These are phyloP conservation scores for Globisporangium rhizosaccharum DNA, from an alignment of 352 stramenopile genomes.

Conservation along the genomic window DNA sequence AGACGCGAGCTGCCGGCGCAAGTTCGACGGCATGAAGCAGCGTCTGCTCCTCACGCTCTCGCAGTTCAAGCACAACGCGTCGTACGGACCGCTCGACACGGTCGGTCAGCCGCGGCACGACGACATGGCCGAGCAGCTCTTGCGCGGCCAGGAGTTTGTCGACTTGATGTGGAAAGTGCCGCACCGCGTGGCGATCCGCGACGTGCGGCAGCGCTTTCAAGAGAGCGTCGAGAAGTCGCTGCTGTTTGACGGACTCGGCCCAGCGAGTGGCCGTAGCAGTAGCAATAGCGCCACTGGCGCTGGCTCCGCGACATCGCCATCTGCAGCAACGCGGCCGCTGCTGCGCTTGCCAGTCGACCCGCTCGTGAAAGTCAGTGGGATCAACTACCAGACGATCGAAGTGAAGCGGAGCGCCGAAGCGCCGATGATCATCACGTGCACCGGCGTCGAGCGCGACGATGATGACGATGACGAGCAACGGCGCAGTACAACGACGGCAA, in stretches of 20 bases:
- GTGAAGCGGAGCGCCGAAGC: constrained; percentile 80
- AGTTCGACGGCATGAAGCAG: constrained; percentile 80
- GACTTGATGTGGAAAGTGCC: constrained; percentile 81
- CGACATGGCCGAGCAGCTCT: constrained; percentile 71
- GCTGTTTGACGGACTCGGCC: constrained; percentile 26
- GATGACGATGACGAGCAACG: constrained; percentile 36
- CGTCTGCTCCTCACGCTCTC: constrained; percentile 64
- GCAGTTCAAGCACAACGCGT: constrained; percentile 58
- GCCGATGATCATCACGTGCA: constrained; percentile 77
- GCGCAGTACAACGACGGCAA: not conserved
- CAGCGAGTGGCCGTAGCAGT: not conserved
- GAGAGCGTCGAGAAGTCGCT: constrained; percentile 42
- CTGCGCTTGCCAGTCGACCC: constrained; percentile 73
- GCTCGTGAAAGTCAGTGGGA: constrained; percentile 58
- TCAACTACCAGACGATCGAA: constrained; percentile 70
- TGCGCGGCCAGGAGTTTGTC: constrained; percentile 79
- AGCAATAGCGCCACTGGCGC: not conserved
- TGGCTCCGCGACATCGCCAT: not conserved
- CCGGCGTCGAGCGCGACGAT: constrained; percentile 66
- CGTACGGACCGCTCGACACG: constrained; percentile 27
- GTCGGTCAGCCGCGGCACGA: constrained; percentile 28
- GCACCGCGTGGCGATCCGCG: constrained; percentile 55
- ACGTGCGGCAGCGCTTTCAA: constrained; percentile 47
- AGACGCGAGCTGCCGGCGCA: constrained; percentile 65
- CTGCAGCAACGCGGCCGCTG: constrained; percentile 19